These are phyloP conservation scores for Ophiostoma novo-ulmi DNA, from an alignment of 2,329 filamentous ascomycete species.

Conservation along the genomic window DNA sequence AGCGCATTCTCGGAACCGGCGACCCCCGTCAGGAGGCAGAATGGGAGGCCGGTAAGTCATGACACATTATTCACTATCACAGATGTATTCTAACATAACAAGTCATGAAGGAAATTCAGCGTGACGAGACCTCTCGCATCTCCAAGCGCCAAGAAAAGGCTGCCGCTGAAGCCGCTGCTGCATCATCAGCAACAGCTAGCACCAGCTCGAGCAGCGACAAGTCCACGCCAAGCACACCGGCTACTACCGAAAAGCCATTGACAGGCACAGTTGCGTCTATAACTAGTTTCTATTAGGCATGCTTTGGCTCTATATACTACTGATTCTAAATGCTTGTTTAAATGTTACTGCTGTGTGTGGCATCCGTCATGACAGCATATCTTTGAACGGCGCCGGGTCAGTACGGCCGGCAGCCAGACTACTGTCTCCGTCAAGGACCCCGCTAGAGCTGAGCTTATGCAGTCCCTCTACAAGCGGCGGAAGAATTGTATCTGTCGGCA, in stretches of 20 bases:
- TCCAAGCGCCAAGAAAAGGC: conserved; percentile 41
- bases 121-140: conserved; percentile 51
- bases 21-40: conserved; percentile 68
- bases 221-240: not conserved
- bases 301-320: not conserved
- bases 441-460: conserved; percentile 32
- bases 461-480: conserved; percentile 53
- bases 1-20: conserved; percentile 72
- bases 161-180: conserved; percentile 31
- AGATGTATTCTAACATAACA: not conserved
- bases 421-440: not conserved
- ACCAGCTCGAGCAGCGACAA: not conserved
- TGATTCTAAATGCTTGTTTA: conserved; percentile 25
- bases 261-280: conserved; percentile 22
- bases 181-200: not conserved
- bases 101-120: conserved; percentile 64
- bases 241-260: not conserved
- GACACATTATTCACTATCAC: not conserved
- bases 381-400: conserved; percentile 46
- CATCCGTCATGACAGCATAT: conserved; percentile 50
- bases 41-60: conserved; percentile 70
- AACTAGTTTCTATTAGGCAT: conserved; percentile 28
- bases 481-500: conserved; percentile 53
- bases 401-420: conserved; percentile 27
- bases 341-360: conserved; percentile 24